Evolutionary conservation across 805 yeast species (phyloP), one percentile per base, ranked within the genome.

Genomic region (Hanseniaspora pseudoguilliermondii): DNA sequence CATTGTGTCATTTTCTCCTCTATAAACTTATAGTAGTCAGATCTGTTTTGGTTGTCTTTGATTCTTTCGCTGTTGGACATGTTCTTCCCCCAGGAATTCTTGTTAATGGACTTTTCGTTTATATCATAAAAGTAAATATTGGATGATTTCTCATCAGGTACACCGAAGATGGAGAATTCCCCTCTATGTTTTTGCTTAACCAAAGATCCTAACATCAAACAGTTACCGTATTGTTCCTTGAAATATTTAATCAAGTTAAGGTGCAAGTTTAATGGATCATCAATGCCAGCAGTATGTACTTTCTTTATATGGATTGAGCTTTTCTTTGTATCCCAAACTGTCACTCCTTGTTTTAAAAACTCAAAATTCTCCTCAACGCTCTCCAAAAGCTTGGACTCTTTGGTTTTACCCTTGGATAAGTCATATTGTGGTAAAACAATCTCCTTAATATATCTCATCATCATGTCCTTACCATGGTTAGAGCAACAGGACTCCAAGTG

Each of bases 401-500:
- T 23, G n/a, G 5, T 16, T 23, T 16, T 36, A 8, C 20, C 55
- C 20, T 44, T 46, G 13, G 23, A 20, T 11, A 10, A 21, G 5
- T 16, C 29, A 18, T 27, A 40, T 16, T 47, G 34, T 29, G 54
- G 54, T 11, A 55, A 18, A 13, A 55, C 57, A 3, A 36, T 29
- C 6, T 55, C 39, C 1, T 50, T 15, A 36, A 69, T 47, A 65
- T 91, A 91, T 64, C 85, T 86, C 10, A 62, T 59, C 4, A 90
- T 67, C 52, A 93, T 66, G 11, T 66, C 62, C 2, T 64, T 73
- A 1, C 98, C 98, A 48, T 70, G 62, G 15, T 74, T 71, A 0
- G 97, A 88, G 62, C 96, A 87, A 41, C 91, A 80, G 1, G 96
- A 88, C 64, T 93, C 99, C 0, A 98, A 98, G 64, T 93, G 99